Evolutionary conservation across 2,329 filamentous ascomycete species (phyloP).

Genomic region (Samsoniella hepiali): DNA sequence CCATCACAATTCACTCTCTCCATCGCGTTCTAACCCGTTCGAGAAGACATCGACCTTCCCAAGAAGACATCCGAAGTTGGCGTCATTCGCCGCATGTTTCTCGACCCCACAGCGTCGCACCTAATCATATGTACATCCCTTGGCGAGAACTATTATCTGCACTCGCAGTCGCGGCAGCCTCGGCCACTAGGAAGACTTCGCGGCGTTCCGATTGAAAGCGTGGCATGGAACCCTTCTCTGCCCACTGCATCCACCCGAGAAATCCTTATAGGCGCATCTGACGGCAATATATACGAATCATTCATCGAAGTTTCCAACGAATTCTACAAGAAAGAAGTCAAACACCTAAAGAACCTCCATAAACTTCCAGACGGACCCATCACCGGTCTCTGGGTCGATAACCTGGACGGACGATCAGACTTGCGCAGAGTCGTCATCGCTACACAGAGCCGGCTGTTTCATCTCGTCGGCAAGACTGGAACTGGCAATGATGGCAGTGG

Average conservation of each 20-base stretch:
- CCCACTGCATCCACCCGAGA: slow-evolving; percentile 93
- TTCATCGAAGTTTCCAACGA: slow-evolving; percentile 93
- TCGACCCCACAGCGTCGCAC: slow-evolving; percentile 94
- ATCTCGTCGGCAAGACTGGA: slow-evolving; percentile 76
- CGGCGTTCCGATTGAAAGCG: slow-evolving; percentile 79
- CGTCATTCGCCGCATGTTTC: slow-evolving; percentile 91
- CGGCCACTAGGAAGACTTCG: slow-evolving; percentile 78
- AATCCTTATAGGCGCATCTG: slow-evolving; percentile 86
- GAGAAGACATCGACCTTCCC: slow-evolving; percentile 87
- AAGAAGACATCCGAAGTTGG: slow-evolving; percentile 90
- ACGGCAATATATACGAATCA: slow-evolving; percentile 91
- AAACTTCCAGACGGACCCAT: slow-evolving; percentile 79
- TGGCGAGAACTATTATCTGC: slow-evolving; percentile 96
- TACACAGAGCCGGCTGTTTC: slow-evolving; percentile 73
- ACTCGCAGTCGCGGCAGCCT: slow-evolving; percentile 87
- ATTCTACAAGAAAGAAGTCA: slow-evolving; percentile 93
- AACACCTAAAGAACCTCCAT: slow-evolving; percentile 81
- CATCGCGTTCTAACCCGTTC: slow-evolving; percentile 15
- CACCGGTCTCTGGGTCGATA: slow-evolving; percentile 81
- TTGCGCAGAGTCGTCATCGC: slow-evolving; percentile 74
- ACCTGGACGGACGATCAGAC: slow-evolving; percentile 65
- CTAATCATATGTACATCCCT: slow-evolving; percentile 86
- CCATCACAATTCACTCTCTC: background rate
- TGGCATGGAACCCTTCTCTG: slow-evolving; percentile 92
- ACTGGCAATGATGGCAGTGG: slow-evolving; percentile 74